Conservation (phyloP, 2,329 filamentous ascomycete species). For the Scedosporium apiospermum region DNA sequence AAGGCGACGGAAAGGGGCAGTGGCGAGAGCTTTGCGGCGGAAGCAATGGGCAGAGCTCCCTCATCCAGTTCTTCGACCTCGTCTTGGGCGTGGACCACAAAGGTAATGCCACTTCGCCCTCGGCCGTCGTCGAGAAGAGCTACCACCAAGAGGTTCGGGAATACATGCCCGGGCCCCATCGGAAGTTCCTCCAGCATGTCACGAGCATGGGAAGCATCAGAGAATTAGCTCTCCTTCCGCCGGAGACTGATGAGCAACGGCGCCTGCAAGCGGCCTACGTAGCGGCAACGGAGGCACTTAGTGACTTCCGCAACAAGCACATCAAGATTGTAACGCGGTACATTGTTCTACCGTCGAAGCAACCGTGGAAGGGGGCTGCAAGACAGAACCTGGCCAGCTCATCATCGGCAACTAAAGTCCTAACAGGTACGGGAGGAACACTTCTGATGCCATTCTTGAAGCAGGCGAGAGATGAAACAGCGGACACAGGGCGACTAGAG, state of each 20-base stretch:
- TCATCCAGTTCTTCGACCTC: conserved; percentile 90
- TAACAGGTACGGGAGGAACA: conserved; percentile 82
- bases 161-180: conserved; percentile 85
- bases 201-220: conserved; percentile 64
- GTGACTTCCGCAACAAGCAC: conserved; percentile 72
- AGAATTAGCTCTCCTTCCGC: conserved; percentile 50
- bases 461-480: conserved; percentile 78
- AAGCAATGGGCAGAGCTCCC: conserved; percentile 84
- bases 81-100: conserved; percentile 73
- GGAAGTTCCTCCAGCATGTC: conserved; percentile 66
- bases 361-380: conserved; percentile 17
- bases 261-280: conserved; percentile 47
- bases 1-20: conserved; percentile 52
- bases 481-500: conserved; percentile 19
- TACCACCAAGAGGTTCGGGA: conserved; percentile 62
- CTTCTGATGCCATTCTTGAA: conserved; percentile 82
- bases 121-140: conserved; percentile 19
- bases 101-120: conserved; percentile 19
- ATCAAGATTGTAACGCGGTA: conserved; percentile 85
- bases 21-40: conserved; percentile 80
- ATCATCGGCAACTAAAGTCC: conserved; percentile 31
- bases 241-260: conserved; percentile 39
- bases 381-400: conserved; percentile 35
- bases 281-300: conserved; percentile 64
- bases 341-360: conserved; percentile 68